Conservation (phyloP, 176 grass and related monocot genomes). For the Typha latifolia region DNA sequence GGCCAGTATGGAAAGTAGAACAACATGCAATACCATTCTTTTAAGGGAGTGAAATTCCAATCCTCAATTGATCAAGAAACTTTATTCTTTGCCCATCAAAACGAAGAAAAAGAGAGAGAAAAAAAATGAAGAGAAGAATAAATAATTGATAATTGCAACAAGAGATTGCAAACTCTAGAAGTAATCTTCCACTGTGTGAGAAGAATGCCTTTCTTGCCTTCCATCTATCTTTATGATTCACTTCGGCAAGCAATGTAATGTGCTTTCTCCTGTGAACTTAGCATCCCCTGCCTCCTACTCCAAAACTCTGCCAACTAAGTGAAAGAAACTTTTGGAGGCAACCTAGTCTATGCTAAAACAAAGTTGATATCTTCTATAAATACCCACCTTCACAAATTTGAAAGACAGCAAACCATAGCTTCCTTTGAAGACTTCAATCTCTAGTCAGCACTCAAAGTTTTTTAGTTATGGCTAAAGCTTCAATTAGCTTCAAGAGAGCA, state of each 20-base stretch:
- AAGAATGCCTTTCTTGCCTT: constrained; percentile 60
- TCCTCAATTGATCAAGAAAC: too few species aligned
- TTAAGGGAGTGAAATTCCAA: too few species aligned
- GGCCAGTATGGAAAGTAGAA: too few species aligned
- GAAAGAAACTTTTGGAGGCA: constrained; percentile 28
- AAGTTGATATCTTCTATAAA: constrained; percentile 42
- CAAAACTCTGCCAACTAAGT: constrained; percentile 24
- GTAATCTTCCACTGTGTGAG: constrained; percentile 25
- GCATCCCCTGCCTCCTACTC: constrained; percentile 22
- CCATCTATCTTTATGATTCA: constrained; percentile 54
- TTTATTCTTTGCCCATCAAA: too few species aligned
- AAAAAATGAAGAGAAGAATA: not conserved
- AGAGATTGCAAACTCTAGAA: constrained; percentile 3
- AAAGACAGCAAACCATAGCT: constrained; percentile 6
- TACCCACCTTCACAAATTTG: constrained; percentile 11
- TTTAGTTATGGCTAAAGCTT: constrained; percentile 30
- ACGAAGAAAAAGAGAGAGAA: too few species aligned
- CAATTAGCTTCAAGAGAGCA: constrained; percentile 60
- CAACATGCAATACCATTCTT: too few species aligned
- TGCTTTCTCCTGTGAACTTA: constrained; percentile 44
- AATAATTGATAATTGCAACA: not conserved
- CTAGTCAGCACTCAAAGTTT: constrained; percentile 2
- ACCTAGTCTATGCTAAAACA: constrained; percentile 17
- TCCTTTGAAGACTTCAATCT: not conserved
- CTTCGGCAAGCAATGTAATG: constrained; percentile 49